Base-by-base conservation (phyloP, 768 basidiomycete genomes). In the Pleurotus ostreatus region DNA sequence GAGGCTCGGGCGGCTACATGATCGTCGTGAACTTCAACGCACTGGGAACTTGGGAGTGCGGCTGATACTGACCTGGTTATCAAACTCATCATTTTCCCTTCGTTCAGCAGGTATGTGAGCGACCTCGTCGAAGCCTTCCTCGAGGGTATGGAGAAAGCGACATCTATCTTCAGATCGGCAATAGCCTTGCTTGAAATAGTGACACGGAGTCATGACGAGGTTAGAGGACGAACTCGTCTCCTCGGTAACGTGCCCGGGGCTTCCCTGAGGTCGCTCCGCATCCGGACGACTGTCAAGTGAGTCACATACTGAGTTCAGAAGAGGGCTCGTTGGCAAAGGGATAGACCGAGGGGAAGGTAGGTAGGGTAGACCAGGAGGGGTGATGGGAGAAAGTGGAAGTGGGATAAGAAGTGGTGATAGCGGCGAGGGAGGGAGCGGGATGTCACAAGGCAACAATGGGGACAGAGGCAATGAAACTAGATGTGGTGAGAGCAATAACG, bases 61-160 rank as follows among this genome's bases (percentile, higher is more conserved):
- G 9, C 9, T 9, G 1, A 34, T 34, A 12, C 30, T 34, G 30
- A 34, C 30, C 7, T 34, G 30, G 30, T 11, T 34, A 11, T 34
- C 30, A 11, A 34, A 9, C 30, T 34, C 30, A 3, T 8, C 30
- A 3, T 34, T 11, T 8, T 11, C 30, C 30, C 30, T 11, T 34
- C 11, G 30, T 34, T 34, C 30, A 34, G 11, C 30, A 11, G 30
- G 30, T 34, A 34, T 34, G 11, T 34, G 30, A 11, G 30, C 30
- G 30, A 34, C 30, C 30, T 34, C 30, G 11, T 34, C 30, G 30
- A 34, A 3, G 30, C 11, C 11, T 11, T 34, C 30, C 30, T 34
- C 49, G 30, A 41, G 55, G 16, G 3, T 22, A 16, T 59, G 58
- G 34, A 54, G 48, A 47, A 59, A 59, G 30, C 9, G 47, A 45